These are phyloP conservation scores for Suillus plorans DNA, from an alignment of 768 basidiomycete species.

Conservation along the genomic window DNA sequence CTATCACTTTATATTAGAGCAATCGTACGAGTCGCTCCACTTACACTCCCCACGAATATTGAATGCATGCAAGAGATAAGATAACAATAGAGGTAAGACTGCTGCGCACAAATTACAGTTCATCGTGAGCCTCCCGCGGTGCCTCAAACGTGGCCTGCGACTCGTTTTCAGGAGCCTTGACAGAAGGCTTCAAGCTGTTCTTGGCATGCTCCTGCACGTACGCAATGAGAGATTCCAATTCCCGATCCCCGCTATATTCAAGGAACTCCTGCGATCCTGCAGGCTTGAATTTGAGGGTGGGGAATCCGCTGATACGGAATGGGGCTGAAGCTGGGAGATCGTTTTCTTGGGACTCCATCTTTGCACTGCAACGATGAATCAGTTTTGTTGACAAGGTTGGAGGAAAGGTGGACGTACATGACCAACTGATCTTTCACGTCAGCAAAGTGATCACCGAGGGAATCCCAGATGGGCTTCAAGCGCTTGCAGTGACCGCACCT, in stretches of 20 bases:
- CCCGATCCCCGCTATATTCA: slow-evolving; percentile 92
- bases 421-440: slow-evolving; percentile 68
- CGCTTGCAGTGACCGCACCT: slow-evolving; percentile 98
- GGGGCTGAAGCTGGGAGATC: slow-evolving; percentile 86
- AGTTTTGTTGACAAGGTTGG: not conserved
- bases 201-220: slow-evolving; percentile 83
- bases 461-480: slow-evolving; percentile 92
- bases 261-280: slow-evolving; percentile 86
- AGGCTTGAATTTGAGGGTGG: slow-evolving; percentile 94
- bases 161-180: slow-evolving; percentile 22
- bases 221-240: slow-evolving; percentile 79
- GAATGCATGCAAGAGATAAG: not conserved
- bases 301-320: slow-evolving; percentile 89
- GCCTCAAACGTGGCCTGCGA: slow-evolving; percentile 26
- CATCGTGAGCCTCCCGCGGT: slow-evolving; percentile 25
- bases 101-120: slow-evolving; percentile 20
- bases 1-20: slow-evolving; percentile 5
- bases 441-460: slow-evolving; percentile 82
- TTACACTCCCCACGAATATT: not conserved
- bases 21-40: not conserved
- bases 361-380: slow-evolving; percentile 57
- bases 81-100: not conserved
- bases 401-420: slow-evolving; percentile 53
- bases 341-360: slow-evolving; percentile 96
- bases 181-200: slow-evolving; percentile 57